Conservation (phyloP, 83 land plant species). For the Thuja plicata region DNA sequence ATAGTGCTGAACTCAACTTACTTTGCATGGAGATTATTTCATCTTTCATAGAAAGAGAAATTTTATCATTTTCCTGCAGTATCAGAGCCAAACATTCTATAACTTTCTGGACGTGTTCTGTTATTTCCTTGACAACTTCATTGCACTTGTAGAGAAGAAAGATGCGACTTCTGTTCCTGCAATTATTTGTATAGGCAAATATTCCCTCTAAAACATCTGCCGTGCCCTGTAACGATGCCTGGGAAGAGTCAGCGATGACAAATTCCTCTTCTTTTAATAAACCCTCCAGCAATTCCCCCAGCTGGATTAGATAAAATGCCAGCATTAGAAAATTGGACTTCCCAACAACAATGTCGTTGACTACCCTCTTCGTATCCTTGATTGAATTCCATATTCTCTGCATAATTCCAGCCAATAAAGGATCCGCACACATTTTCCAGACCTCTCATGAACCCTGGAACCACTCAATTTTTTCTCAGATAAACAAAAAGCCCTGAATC, state of each 20-base stretch:
- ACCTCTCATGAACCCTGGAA: background rate
- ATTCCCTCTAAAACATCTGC: constrained; percentile 15
- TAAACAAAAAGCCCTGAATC: background rate
- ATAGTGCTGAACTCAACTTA: constrained; percentile 3
- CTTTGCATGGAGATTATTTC: constrained; percentile 13
- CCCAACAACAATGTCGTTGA: constrained; percentile 20
- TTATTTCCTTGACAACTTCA: constrained; percentile 14
- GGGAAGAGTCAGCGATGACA: background rate
- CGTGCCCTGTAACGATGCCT: constrained; percentile 3
- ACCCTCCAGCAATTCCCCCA: constrained; percentile 10
- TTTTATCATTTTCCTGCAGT: constrained; percentile 14
- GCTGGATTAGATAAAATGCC: constrained; percentile 20
- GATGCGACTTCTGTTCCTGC: constrained; percentile 22
- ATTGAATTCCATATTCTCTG: constrained; percentile 9
- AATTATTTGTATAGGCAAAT: background rate
- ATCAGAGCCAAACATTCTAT: constrained; percentile 11
- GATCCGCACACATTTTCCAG: background rate
- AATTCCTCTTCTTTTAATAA: constrained; percentile 13
- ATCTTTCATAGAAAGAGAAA: constrained; percentile 7
- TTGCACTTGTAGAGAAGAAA: constrained; percentile 13
- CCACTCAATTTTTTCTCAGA: background rate
- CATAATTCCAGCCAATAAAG: constrained; percentile 4
- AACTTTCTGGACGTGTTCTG: background rate
- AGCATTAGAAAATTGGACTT: constrained; percentile 23
- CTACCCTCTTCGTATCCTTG: constrained; percentile 19